Conservation (phyloP, 2,329 filamentous ascomycete genomes). For the Cladosporium sp. region DNA sequence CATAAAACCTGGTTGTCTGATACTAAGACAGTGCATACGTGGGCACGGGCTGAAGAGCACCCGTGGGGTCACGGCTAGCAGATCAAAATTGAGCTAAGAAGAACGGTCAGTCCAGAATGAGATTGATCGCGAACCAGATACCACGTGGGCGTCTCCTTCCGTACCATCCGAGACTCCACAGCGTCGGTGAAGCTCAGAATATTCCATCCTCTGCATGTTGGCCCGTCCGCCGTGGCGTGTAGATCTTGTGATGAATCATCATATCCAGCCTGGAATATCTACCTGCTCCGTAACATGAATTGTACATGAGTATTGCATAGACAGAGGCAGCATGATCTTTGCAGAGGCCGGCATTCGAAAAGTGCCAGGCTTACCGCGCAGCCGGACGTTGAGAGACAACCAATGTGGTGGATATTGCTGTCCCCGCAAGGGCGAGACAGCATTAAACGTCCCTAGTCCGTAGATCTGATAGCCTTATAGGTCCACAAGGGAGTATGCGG, state of each 20-base stretch:
- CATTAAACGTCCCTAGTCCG: neutral
- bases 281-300: neutral
- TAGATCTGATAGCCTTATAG: conserved; percentile 16
- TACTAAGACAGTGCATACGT: conserved; percentile 1
- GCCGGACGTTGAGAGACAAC: conserved; percentile 19
- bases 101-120: neutral
- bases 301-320: neutral
- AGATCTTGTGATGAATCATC: neutral
- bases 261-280: neutral
- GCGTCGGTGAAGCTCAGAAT: neutral
- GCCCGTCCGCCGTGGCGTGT: neutral
- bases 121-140: neutral
- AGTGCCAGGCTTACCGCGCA: neutral
- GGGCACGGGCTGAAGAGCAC: conserved; percentile 19
- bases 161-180: neutral
- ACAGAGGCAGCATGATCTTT: too few species aligned
- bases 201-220: neutral
- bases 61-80: neutral
- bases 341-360: neutral
- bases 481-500: conserved; percentile 1
- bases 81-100: neutral
- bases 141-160: conserved; percentile 15
- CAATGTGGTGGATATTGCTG: neutral
- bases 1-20: neutral
- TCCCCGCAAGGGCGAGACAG: neutral